phyloP scores from a whole-genome alignment of 805 yeast species.

The Maudiozyma turicensis region DNA sequence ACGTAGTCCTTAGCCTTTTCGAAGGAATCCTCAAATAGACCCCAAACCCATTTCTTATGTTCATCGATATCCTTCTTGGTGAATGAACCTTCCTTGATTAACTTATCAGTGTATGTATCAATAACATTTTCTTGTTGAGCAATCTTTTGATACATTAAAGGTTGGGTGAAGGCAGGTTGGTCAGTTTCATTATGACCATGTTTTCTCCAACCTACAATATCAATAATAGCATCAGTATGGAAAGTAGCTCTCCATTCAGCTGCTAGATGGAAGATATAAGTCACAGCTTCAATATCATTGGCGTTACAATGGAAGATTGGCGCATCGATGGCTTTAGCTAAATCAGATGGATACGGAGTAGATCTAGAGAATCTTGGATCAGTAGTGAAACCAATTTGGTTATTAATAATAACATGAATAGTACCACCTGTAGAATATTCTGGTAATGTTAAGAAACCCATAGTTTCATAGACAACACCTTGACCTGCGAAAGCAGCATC shows the following conservation, averaged over 20 bases:
- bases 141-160: constrained; percentile 88
- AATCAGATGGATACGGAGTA: constrained; percentile 94
- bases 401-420: constrained; percentile 88
- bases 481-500: constrained; percentile 98
- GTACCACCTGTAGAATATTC: constrained; percentile 99
- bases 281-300: constrained; percentile 90
- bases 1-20: constrained; percentile 78
- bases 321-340: constrained; percentile 92
- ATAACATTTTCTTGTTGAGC: constrained; percentile 83
- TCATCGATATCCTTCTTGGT: constrained; percentile 84
- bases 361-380: constrained; percentile 97
- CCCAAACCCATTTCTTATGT: constrained; percentile 98
- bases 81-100: constrained; percentile 80
- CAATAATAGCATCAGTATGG: constrained; percentile 94
- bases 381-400: constrained; percentile 99
- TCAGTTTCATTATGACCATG: constrained; percentile 99
- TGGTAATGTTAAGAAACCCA: constrained; percentile 88
- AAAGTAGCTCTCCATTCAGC: constrained; percentile 97
- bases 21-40: constrained; percentile 82
- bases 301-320: constrained; percentile 99
- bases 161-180: constrained; percentile 98
- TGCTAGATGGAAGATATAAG: constrained; percentile 87
- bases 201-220: constrained; percentile 96
- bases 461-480: constrained; percentile 98
- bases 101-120: constrained; percentile 72